Evolutionary conservation across 140 eudicot species (phyloP), one percentile per base, ranked within the genome.

Genomic region (Oenanthe javanica): DNA sequence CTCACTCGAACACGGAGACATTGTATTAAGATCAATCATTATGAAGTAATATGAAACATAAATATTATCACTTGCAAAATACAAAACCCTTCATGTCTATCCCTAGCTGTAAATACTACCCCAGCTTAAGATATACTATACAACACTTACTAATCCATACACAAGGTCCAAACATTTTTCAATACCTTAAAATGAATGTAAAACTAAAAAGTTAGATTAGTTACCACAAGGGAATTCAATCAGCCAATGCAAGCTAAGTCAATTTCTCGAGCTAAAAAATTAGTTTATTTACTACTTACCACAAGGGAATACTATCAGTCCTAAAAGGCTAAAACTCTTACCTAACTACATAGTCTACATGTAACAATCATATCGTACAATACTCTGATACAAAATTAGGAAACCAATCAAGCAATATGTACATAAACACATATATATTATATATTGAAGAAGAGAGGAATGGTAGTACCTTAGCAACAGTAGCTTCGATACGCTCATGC

Each of bases 401-500:
- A 48, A 4, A 38, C 10, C n/a, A 71, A 71, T 13, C 21, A 67
- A 6, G n/a, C 74, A 27, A 2, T 7, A 63, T 63, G 23, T 1
- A 36, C 6, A 70, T 9, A 38, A 0, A 36, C 45, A 19, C 19
- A 15, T 2, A 46, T 3, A 2, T 3, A 31, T 31, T 31, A 12
- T 15, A 21, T n/a, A 38, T 13, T 1, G 11, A 19, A 6, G 7
- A 74, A 47, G 21, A 8, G 4, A 36, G 1, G n/a, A 12, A 72
- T 3, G 15, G 36, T 31, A 31, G 82, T 25, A 95, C 99, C 97
- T 95, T 95, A 55, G 97, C 90, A 81, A 95, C 90, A 54, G 99
- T 95, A 48, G 99, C 92, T 85, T 95, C 99, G 75, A 95, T 95
- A 0, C 99, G 89, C 85, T 95, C 99, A 50, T 95, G 99, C 87